These are phyloP conservation scores for Phytomonas serpens DNA, from an alignment of 208 protist genomes.

Conservation along the genomic window DNA sequence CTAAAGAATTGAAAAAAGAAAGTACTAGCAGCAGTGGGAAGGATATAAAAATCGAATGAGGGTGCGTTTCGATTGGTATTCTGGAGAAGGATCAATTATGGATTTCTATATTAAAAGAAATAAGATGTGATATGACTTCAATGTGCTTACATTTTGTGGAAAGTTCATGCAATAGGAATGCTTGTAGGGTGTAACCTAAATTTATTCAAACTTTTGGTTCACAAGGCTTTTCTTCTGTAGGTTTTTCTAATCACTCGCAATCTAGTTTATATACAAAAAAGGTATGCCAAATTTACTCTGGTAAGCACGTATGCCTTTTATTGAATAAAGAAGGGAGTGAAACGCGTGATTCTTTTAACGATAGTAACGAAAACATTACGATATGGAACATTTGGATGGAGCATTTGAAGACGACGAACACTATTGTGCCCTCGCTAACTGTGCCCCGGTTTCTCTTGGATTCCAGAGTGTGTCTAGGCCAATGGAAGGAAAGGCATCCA, in stretches of 20 bases:
- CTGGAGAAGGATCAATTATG: neutral
- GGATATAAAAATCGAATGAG: constrained; percentile 2
- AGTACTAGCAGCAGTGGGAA: neutral
- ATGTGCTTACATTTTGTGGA: neutral
- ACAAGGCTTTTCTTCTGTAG: neutral
- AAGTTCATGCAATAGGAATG: neutral
- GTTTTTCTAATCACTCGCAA: neutral
- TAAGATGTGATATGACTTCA: neutral
- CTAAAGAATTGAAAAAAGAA: neutral
- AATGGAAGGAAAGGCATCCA: neutral
- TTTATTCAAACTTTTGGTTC: neutral
- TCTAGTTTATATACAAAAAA: neutral
- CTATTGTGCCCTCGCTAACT: neutral
- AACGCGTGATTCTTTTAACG: neutral
- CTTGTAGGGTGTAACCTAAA: neutral
- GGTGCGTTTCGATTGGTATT: neutral
- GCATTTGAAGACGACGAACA: neutral
- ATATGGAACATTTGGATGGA: neutral
- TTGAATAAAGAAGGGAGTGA: neutral
- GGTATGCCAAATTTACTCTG: neutral
- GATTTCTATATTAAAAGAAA: neutral
- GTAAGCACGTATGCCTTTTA: neutral
- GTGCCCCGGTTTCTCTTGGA: neutral
- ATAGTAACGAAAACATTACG: neutral
- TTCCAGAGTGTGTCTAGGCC: neutral